Conservation (phyloP, 768 basidiomycete genomes). For the Termitomyces sp. region DNA sequence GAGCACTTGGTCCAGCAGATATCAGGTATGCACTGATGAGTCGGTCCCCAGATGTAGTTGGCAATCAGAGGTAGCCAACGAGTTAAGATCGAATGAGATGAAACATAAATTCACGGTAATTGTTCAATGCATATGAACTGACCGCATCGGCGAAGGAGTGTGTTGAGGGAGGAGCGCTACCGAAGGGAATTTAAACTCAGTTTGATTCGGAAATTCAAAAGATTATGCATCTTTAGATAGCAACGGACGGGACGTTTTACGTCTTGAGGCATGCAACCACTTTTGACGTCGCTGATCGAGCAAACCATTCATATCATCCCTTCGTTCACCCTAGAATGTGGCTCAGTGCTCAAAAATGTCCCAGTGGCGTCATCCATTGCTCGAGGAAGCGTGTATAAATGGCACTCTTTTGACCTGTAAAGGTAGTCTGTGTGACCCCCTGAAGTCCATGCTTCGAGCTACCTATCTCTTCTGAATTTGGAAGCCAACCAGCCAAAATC, state of each 20-base stretch:
- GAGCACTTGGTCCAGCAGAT: neutral
- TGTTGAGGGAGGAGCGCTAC: too few species aligned
- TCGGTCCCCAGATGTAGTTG: neutral
- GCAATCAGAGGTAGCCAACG: neutral
- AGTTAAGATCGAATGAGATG: neutral
- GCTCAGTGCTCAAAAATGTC: conserved; percentile 60
- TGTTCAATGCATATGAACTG: neutral
- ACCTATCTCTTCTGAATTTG: too few species aligned
- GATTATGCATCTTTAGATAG: neutral
- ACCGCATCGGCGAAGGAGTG: neutral
- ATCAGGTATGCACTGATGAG: neutral
- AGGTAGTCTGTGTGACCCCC: too few species aligned
- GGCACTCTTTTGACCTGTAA: too few species aligned
- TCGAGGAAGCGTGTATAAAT: too few species aligned
- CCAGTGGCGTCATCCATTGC: conserved; percentile 93
- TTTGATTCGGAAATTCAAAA: neutral
- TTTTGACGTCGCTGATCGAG: conserved; percentile 28
- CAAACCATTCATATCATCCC: conserved; percentile 53
- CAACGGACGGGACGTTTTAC: neutral
- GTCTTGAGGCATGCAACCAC: neutral
- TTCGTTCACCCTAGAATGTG: conserved; percentile 81
- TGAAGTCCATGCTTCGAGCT: too few species aligned
- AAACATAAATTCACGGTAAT: neutral
- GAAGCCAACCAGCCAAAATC: too few species aligned
- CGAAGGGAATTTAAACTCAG: too few species aligned